These are phyloP conservation scores for Fusarium duplospermum DNA, from an alignment of 2,329 filamentous ascomycete species.

Conservation along the genomic window DNA sequence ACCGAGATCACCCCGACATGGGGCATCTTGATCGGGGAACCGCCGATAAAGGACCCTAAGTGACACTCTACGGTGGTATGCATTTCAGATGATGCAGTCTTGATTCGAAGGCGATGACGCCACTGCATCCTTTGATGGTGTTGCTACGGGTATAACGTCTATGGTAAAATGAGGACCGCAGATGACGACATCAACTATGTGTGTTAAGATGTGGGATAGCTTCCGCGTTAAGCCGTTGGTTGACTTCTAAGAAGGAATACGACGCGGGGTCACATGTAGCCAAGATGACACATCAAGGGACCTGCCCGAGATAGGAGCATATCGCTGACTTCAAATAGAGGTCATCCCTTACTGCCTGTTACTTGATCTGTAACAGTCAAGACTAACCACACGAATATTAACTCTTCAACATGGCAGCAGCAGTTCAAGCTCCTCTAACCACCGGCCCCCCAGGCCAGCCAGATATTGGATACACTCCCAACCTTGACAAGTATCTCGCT, in stretches of 20 bases:
- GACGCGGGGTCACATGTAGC: background rate
- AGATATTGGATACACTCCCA: conserved; percentile 68
- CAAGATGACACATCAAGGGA: background rate
- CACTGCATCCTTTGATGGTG: background rate
- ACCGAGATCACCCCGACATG: background rate
- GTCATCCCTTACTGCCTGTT: background rate
- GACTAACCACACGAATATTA: background rate
- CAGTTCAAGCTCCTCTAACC: conserved; percentile 14
- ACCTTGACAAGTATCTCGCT: conserved; percentile 64
- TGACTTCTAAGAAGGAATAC: background rate
- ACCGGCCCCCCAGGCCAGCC: conserved; percentile 60
- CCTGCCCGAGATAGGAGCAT: background rate
- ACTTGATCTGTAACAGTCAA: background rate
- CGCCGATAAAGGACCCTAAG: background rate
- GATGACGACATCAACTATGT: conserved; percentile 26
- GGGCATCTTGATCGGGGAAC: background rate
- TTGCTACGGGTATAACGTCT: background rate
- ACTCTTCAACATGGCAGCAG: conserved; percentile 5
- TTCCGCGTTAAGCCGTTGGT: background rate
- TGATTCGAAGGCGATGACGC: conserved; percentile 4
- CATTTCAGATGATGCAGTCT: background rate
- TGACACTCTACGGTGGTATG: background rate
- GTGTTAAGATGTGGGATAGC: background rate
- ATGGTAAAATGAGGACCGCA: conserved; percentile 11
- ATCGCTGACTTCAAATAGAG: background rate